Evolutionary conservation across 2,329 filamentous ascomycete species (phyloP).

Genomic region (Byssochlamys sp.): DNA sequence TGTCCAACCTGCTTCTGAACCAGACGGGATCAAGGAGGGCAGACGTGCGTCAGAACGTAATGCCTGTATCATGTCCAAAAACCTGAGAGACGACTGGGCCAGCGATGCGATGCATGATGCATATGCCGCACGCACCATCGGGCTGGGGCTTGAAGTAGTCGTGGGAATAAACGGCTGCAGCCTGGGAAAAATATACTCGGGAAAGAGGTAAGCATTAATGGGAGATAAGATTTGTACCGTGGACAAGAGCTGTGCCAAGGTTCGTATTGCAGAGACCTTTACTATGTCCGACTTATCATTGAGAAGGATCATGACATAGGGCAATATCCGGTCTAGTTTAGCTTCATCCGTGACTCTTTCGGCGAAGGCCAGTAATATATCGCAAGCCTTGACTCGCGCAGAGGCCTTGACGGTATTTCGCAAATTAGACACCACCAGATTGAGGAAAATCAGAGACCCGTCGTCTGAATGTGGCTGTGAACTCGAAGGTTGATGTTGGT

Average conservation of each 20-base stretch:
- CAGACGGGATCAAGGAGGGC: slow-evolving; percentile 65
- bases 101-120: slow-evolving; percentile 84
- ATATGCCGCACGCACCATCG: slow-evolving; percentile 78
- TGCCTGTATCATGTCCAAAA: slow-evolving; percentile 83
- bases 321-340: slow-evolving; percentile 84
- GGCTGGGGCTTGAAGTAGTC: slow-evolving; percentile 47
- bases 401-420: slow-evolving; percentile 80
- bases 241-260: slow-evolving; percentile 77
- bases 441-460: slow-evolving; percentile 84
- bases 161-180: slow-evolving; percentile 49
- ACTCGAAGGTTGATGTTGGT: slow-evolving; percentile 59
- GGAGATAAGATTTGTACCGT: slow-evolving; percentile 80
- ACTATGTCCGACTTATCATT: slow-evolving; percentile 77
- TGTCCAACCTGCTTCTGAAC: slow-evolving; percentile 59
- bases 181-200: slow-evolving; percentile 55
- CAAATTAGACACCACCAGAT: slow-evolving; percentile 76
- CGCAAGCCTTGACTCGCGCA: slow-evolving; percentile 80
- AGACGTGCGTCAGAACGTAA: slow-evolving; percentile 74
- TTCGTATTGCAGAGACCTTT: slow-evolving; percentile 72
- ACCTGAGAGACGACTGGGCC: slow-evolving; percentile 72
- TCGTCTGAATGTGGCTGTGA: slow-evolving; percentile 63
- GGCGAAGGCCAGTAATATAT: slow-evolving; percentile 81
- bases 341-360: slow-evolving; percentile 89
- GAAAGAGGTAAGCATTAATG: slow-evolving; percentile 58
- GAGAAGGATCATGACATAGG: slow-evolving; percentile 75